Base-by-base conservation (phyloP, 1,284 basidiomycete species). In the Apiotrichum veenhuisii region DNA sequence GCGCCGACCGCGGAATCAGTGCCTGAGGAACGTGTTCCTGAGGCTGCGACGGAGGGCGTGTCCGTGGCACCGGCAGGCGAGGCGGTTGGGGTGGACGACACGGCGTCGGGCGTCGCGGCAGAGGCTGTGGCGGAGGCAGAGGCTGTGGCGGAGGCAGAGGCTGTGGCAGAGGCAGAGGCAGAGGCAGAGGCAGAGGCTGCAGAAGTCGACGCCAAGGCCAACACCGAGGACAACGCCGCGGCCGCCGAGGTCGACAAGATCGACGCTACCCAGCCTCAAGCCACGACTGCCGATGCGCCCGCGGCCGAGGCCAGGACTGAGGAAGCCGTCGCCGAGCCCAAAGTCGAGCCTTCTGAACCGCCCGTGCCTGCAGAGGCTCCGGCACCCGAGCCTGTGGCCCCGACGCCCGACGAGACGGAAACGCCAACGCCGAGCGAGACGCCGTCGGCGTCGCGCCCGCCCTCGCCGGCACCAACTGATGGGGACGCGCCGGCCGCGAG, bases 401-500 rank as follows among this genome's bases (percentile, higher is more conserved):
- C 20, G 43, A 26, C 23, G 25, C 42, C 41, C 7, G 42, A n/a
- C 23, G 47, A n/a, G 18, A 44, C 26, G 22, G 40, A 42, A n/a
- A 38, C 55, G 55, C 41, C 18, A 15, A 23, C 34, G 12, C 30
- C 30, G 30, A 30, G 30, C 30, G 30, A 30, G 12, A 30, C 30
- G 30, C 30, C 30, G 30, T n/a, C n/a, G n/a, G n/a, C n/a, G n/a
- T 63, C 66, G 17, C 58, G 62, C 23, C 40, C 64, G 0, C 34
- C 63, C 7, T 55, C 63, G 17, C 63, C 64, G 44, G 50, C 45
- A 36, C 38, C 27, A 18, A 38, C 7, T 41, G 55, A n/a, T n/a
- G 30, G 12, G 7, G 30, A 30, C 30, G 30, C 30, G 30, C 30
- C 30, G 10, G 44, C 46, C 18, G 45, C 54, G 12, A 36, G 25